Base-by-base conservation (phyloP, 116 monocot species). In the Zostera marina region DNA sequence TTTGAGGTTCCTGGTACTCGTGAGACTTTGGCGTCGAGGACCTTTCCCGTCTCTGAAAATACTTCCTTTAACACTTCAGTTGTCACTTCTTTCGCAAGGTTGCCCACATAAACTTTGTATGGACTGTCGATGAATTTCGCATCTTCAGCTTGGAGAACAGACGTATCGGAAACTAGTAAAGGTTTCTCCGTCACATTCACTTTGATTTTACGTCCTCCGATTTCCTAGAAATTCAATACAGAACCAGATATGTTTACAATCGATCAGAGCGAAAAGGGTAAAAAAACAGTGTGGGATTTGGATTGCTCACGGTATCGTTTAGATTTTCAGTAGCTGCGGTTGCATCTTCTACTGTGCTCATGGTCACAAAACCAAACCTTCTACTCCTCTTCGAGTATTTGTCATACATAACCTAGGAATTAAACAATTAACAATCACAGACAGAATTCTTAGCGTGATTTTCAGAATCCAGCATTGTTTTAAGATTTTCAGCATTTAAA, bases 101-200 rank as follows among this genome's bases (percentile, higher is more conserved):
- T 89, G 26, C 96, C 96, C 7, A 96, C 89, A 59, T 89, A 96
- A 61, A 85, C 89, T 62, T 96, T 96, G 75, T 89, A 70, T 16
- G 85, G 85, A 47, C 96, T 89, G 60, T 96, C 96, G 41, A 85
- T 53, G 68, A 85, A 89, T 44, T 68, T 65, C 26, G 84, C 81
- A 53, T 96, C 94, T 38, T 84, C 87, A 22, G 41, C 44, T 74
- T 88, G 80, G 17, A 64, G 60, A 41, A 80, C 47, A 14, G 89
- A 74, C 9, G 61, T 16, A 47, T 85, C 89, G 8, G 60, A 5
- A 13, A 66, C 8, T n/a, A 54, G 40, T 58, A 89, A 70, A 22
- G 89, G 89, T 56, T 82, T 96, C 61, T 96, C 89, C 1, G 85
- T 96, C 13, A 88, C 75, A 55, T 96, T 96, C 14, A 89, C 89